phyloP scores from a whole-genome alignment of 129 eudicot species.

The Apium graveolens region DNA sequence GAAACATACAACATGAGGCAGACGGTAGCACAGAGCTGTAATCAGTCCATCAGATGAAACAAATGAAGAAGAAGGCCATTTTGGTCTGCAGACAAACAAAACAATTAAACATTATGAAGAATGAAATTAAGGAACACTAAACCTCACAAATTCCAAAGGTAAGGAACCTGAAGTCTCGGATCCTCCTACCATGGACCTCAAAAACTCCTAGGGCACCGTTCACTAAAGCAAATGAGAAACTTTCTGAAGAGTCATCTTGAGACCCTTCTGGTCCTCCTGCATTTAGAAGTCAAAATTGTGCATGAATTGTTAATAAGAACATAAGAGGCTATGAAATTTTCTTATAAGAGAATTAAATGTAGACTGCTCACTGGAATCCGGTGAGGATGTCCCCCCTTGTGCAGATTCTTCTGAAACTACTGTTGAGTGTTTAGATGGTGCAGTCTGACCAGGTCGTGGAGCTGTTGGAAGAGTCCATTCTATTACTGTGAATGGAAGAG shows the following conservation, averaged over 20 bases:
- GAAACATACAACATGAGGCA: conserved; percentile 86
- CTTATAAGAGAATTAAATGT: not conserved
- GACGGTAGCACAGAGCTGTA: conserved; percentile 95
- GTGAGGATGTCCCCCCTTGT: conserved; percentile 34
- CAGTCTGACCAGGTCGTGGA: conserved; percentile 63
- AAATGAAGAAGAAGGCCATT: conserved; percentile 93
- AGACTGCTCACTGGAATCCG: conserved; percentile 59
- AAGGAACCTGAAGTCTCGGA: conserved; percentile 83
- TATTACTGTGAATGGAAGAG: conserved; percentile 94
- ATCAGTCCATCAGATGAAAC: conserved; percentile 77
- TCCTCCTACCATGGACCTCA: conserved; percentile 96
- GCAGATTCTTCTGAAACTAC: conserved; percentile 44
- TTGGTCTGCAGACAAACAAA: conserved; percentile 58
- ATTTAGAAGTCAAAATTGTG: conserved; percentile 27
- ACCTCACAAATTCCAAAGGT: not conserved
- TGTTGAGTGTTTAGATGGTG: conserved; percentile 41
- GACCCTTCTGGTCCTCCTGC: conserved; percentile 63
- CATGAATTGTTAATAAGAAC: conserved; percentile 13
- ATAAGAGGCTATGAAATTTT: not conserved
- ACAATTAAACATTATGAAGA: not conserved
- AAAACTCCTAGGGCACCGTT: conserved; percentile 98
- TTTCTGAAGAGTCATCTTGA: conserved; percentile 93
- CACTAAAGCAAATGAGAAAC: conserved; percentile 87
- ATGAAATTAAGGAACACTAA: not conserved
- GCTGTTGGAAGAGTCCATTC: conserved; percentile 99